A percentile compares a stretch with the other conserved stretches of the same genome.
These are phyloP conservation scores for Puccinellia tenuiflora DNA, from an alignment of 176 grass and related monocot genomes.

Conservation along the genomic window DNA sequence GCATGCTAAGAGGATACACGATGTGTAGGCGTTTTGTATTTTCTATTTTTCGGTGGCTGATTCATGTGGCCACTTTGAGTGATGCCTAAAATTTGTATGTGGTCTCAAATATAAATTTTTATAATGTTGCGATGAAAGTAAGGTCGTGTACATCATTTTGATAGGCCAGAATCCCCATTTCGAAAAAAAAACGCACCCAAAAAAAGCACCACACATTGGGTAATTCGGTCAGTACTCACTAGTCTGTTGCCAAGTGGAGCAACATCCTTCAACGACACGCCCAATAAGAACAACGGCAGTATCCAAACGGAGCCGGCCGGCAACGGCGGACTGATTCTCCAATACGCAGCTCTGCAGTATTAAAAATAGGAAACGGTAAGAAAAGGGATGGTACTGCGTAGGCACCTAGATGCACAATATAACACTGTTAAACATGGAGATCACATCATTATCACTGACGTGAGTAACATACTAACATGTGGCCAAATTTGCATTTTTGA, in stretches of 20 bases:
- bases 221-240: neutral
- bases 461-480: neutral
- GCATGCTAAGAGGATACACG: no score
- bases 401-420: neutral
- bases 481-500: neutral
- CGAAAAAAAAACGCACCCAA: no score
- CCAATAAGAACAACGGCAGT: neutral
- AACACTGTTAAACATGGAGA: neutral
- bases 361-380: neutral
- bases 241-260: conserved; percentile 23
- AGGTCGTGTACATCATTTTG: no score
- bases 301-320: conserved; percentile 30
- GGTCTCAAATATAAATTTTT: no score
- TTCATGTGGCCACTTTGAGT: no score
- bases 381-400: neutral
- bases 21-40: no score
- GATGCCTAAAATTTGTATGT: no score
- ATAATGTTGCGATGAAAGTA: no score
- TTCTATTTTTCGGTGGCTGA: no score
- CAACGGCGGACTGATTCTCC: conserved; percentile 3
- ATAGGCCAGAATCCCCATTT: no score
- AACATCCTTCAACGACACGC: neutral
- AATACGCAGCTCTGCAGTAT: neutral
- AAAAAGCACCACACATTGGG: no score
- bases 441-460: neutral